A percentile compares a stretch with the other conserved stretches of the same genome.
These are phyloP conservation scores for Hymenochaete sp. DNA, from an alignment of 1,284 basidiomycete species.

Conservation along the genomic window DNA sequence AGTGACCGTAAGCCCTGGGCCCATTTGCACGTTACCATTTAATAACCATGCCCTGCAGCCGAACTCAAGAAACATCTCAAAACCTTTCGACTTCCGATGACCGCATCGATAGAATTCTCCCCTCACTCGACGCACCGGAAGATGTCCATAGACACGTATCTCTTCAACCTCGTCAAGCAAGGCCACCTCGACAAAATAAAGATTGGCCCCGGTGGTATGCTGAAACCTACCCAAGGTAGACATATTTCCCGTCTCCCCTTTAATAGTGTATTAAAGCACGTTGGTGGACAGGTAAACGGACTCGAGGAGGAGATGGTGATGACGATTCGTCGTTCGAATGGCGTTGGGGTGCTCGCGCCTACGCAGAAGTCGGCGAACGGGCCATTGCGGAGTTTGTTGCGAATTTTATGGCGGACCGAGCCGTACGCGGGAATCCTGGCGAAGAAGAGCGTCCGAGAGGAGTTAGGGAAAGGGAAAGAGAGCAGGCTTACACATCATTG, in stretches of 20 bases:
- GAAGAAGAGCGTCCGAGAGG: conserved; percentile 31
- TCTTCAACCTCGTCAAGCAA: conserved; percentile 49
- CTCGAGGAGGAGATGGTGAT: conserved; percentile 32
- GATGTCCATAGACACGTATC: conserved; percentile 47
- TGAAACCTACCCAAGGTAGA: conserved; percentile 12
- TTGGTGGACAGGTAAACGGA: conserved; percentile 39
- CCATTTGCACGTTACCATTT: conserved; percentile 4
- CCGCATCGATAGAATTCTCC: conserved; percentile 37
- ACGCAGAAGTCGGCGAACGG: conserved; percentile 63
- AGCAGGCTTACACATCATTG: too few relatives aligned
- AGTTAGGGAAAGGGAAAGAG: conserved; percentile 33
- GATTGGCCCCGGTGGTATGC: conserved; percentile 13
- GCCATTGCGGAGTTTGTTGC: conserved; percentile 57
- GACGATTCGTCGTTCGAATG: conserved; percentile 57
- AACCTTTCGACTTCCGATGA: conserved; percentile 45
- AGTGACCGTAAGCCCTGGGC: conserved; percentile 45
- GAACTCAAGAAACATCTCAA: conserved; percentile 57
- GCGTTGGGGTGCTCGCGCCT: conserved; percentile 71
- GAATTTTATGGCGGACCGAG: conserved; percentile 61
- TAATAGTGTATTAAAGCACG: background rate
- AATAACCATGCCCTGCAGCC: conserved; percentile 27
- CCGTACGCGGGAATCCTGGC: conserved; percentile 30
- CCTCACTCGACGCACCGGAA: conserved; percentile 40
- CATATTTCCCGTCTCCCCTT: background rate
- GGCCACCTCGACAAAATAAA: conserved; percentile 49